Evolutionary conservation across 345 rosid species (phyloP), one percentile per base, ranked within the genome.

Genomic region (Aquilaria sinensis): DNA sequence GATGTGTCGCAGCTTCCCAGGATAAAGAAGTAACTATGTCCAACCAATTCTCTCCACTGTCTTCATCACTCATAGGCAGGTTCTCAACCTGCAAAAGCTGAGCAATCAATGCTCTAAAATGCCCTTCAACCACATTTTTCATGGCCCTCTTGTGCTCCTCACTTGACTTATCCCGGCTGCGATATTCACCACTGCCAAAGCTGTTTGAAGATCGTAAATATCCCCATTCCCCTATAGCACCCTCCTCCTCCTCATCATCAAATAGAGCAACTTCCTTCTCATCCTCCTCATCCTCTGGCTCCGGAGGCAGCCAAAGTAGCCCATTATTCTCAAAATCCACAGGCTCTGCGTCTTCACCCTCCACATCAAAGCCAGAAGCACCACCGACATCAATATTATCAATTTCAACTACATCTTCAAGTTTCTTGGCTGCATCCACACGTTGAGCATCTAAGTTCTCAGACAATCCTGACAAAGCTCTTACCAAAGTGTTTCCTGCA

Each of bases 1-100:
- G 81, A 65, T 88, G 83, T 53, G 95, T 77, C 52, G 99, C 97
- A 70, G 91, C 99, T 61, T 94, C 96, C 99, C 99, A 94, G 11
- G 96, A 88, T 70, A 94, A 75, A 56, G 91, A 86, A 43, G 97
- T 80, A 63, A 90, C 79, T 73, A 90, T 94, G 68, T 86, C 90
- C 81, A 94, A 78, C 99, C 99, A 90, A 70, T 84, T 84, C 63
- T 82, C 92, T 46, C 64, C 67, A 53, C 83, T 81, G 67, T 81
- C 83, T 78, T 86, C 96, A 45, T 83, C 81, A 69, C 85, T 77
- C 70, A 83, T 69, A 56, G 83, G 81, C 31, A 87, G 70, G 71
- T 87, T 85, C 70, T 87, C 92, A 61, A 80, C 97, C 70, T 83
- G 84, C 72, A 90, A 77, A 70, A 90, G 85, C 67, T 90, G 97